phyloP scores from a whole-genome alignment of 257 asterid genomes.

The Gentiana dahurica region DNA sequence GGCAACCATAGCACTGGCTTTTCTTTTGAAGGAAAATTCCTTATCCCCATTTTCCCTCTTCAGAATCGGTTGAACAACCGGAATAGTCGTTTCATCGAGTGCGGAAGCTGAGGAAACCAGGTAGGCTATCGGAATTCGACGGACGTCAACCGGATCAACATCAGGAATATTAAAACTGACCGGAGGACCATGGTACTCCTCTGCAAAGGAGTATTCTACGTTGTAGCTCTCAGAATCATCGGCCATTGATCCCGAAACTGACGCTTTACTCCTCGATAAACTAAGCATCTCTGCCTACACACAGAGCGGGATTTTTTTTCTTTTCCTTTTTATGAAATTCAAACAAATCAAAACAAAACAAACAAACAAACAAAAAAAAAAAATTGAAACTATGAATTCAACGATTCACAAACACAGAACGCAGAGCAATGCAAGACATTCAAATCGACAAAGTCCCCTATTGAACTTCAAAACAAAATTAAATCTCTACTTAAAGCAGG shows the following conservation, averaged over 20 bases:
- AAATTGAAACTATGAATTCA: background rate
- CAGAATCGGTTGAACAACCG: conserved; percentile 71
- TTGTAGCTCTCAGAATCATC: conserved; percentile 22
- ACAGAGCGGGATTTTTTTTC: background rate
- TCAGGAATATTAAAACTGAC: conserved; percentile 61
- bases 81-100: conserved; percentile 32
- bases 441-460: background rate
- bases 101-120: conserved; percentile 26
- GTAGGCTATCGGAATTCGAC: conserved; percentile 71
- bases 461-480: background rate
- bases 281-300: conserved; percentile 17
- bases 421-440: background rate
- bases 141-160: conserved; percentile 62
- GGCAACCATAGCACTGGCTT: conserved; percentile 13
- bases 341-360: conserved; percentile 12
- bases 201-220: conserved; percentile 75
- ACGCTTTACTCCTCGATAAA: conserved; percentile 18
- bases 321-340: conserved; percentile 2
- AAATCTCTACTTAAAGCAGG: too few relatives aligned
- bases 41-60: conserved; percentile 21
- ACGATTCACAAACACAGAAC: conserved; percentile 3
- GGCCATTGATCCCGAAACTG: conserved; percentile 18
- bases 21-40: conserved; percentile 15
- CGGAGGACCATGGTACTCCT: conserved; percentile 82
- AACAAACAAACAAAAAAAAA: background rate